These are phyloP conservation scores for Mortierella sp. DNA, from an alignment of 371 early-diverging fungal genomes.

Conservation along the genomic window DNA sequence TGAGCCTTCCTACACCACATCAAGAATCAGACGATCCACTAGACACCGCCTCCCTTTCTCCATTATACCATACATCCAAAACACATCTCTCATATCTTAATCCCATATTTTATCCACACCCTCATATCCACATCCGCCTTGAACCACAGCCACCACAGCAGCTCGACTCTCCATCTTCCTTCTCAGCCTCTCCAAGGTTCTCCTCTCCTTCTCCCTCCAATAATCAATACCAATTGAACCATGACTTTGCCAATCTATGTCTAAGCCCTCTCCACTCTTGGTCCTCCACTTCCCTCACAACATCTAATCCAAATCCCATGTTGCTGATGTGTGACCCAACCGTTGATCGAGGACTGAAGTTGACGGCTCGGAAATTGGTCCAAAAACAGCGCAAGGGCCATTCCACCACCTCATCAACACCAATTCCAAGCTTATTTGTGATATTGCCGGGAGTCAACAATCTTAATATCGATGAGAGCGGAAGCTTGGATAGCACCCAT, in stretches of 20 bases:
- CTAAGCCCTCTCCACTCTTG: neutral
- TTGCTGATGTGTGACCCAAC: conserved; percentile 17
- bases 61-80: neutral
- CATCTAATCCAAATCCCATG: conserved; percentile 11
- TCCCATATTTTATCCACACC: neutral
- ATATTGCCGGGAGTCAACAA: conserved; percentile 19
- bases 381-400: conserved; percentile 20
- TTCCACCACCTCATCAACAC: neutral
- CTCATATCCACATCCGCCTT: neutral
- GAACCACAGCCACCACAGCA: neutral
- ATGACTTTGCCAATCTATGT: conserved; percentile 1
- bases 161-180: neutral
- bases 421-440: conserved; percentile 31
- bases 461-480: neutral
- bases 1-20: neutral
- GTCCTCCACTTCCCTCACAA: neutral
- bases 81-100: neutral
- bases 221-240: neutral
- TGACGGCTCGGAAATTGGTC: conserved; percentile 25
- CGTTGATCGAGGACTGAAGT: conserved; percentile 18
- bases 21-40: neutral
- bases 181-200: neutral
- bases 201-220: neutral
- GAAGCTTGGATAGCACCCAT: neutral
- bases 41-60: neutral